Evolutionary conservation across 2,329 filamentous ascomycete genomes (phyloP), one percentile per base, ranked within the genome.

Genomic region (Exophiala spinifera): DNA sequence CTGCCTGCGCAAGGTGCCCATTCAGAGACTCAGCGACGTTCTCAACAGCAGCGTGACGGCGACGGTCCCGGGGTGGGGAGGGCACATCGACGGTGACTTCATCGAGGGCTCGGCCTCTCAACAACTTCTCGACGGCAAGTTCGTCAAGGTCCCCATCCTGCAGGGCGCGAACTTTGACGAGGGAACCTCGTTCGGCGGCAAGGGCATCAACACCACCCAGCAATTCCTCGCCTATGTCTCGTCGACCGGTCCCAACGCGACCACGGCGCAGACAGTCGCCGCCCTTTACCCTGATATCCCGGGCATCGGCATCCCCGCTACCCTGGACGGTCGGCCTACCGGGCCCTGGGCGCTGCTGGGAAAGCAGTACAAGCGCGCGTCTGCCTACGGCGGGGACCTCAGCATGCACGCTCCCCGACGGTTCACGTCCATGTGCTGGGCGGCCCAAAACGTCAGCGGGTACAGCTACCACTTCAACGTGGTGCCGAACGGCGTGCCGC

Each of bases 131-230:
- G 66, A 75, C 4, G 84, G 83, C 44, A 76, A 77, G 15, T 87
- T 87, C 59, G 79, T 86, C 52, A 76, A 81, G 49, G 81, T 88
- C 0, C 83, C 84, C 1, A 77, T 87, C 37, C 74, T 89, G 5
- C 72, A 78, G 31, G 85, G 86, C 5, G 78, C 78, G 33, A 88
- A 87, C 66, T 79, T 78, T 1, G 85, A 88, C 61, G 86, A 89
- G 65, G 86, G 83, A 2, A 79, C 78, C 1, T 71, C 73, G 1
- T 86, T 85, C 62, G 78, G 74, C 0, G 74, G 76, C 10, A 66
- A 57, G 4, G 78, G 76, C 14, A 55, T 86, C 57, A 79, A 84
- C 64, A 81, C 77, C 1, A 78, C 74, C 10, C 74, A 70, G 14
- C 74, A 84, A 46, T 81, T 85, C 63, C 67, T 72, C 42, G 64